Evolutionary conservation across 768 basidiomycete species (phyloP).

Genomic region (Butyriboletus loyo): DNA sequence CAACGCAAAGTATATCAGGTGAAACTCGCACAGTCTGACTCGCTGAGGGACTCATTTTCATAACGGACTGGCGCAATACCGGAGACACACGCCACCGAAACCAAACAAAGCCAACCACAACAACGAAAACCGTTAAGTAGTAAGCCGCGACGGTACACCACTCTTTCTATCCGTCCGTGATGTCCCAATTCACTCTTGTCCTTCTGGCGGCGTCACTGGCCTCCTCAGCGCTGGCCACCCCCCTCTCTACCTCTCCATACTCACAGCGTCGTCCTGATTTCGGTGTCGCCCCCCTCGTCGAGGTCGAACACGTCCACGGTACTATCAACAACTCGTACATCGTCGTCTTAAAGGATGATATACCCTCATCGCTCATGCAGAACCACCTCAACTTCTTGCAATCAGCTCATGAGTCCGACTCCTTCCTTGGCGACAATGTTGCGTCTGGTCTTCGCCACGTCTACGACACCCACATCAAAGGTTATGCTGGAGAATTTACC

Average conservation of each 20-base stretch:
- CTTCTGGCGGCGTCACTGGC: conserved; percentile 40
- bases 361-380: conserved; percentile 53
- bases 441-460: conserved; percentile 66
- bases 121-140: conserved; percentile 23
- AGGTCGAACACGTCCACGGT: conserved; percentile 61
- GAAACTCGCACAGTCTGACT: background rate
- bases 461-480: conserved; percentile 69
- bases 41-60: background rate
- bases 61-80: background rate
- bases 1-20: background rate
- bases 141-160: background rate
- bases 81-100: conserved; percentile 18
- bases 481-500: conserved; percentile 82
- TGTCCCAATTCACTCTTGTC: conserved; percentile 33
- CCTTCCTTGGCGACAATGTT: conserved; percentile 43
- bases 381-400: conserved; percentile 82
- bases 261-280: conserved; percentile 43
- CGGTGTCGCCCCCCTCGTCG: conserved; percentile 58
- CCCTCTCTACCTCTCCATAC: conserved; percentile 44
- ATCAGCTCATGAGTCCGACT: conserved; percentile 52
- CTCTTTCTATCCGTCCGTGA: conserved; percentile 26
- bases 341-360: conserved; percentile 76
- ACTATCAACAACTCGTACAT: conserved; percentile 92
- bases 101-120: conserved; percentile 29
- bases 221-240: conserved; percentile 35